phyloP scores from a whole-genome alignment of 805 yeast species.

The Komagataella ulmi region DNA sequence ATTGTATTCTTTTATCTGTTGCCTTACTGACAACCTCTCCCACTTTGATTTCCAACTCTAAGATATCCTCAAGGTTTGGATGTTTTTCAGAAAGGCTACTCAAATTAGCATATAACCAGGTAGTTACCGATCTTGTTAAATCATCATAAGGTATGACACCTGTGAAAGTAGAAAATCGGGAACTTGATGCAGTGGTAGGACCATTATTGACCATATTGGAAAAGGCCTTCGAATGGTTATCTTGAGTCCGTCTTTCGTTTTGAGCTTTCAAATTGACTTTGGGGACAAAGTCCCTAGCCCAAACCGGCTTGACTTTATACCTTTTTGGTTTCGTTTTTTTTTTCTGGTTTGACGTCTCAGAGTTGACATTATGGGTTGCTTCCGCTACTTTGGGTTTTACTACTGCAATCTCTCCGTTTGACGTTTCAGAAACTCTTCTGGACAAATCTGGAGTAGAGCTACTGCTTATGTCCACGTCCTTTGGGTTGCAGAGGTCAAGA shows the following conservation, averaged over 20 bases:
- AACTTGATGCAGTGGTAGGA: background rate
- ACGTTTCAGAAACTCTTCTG: slow-evolving; percentile 14
- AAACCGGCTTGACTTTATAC: slow-evolving; percentile 56
- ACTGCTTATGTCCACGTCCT: slow-evolving; percentile 29
- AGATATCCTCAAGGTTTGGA: slow-evolving; percentile 27
- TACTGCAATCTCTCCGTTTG: slow-evolving; percentile 9
- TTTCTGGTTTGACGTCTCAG: background rate
- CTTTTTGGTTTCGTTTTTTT: slow-evolving; percentile 36
- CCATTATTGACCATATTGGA: background rate
- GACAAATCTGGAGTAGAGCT: slow-evolving; percentile 22
- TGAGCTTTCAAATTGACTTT: slow-evolving; percentile 11
- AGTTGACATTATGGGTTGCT: background rate
- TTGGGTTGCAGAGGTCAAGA: slow-evolving; percentile 27
- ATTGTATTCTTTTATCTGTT: slow-evolving; percentile 44
- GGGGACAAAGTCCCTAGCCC: slow-evolving; percentile 73
- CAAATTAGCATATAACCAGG: slow-evolving; percentile 81
- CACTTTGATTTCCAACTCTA: slow-evolving; percentile 66
- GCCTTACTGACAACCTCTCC: slow-evolving; percentile 58
- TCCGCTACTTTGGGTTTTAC: background rate
- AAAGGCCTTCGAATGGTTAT: background rate
- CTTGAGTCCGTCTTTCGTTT: slow-evolving; percentile 2
- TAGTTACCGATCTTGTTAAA: slow-evolving; percentile 66
- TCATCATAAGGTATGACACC: slow-evolving; percentile 74
- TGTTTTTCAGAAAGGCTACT: slow-evolving; percentile 44
- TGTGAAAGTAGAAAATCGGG: slow-evolving; percentile 36